Evolutionary conservation across 768 basidiomycete genomes (phyloP), one percentile per base, ranked within the genome.

Genomic region (Russula ochroleuca): DNA sequence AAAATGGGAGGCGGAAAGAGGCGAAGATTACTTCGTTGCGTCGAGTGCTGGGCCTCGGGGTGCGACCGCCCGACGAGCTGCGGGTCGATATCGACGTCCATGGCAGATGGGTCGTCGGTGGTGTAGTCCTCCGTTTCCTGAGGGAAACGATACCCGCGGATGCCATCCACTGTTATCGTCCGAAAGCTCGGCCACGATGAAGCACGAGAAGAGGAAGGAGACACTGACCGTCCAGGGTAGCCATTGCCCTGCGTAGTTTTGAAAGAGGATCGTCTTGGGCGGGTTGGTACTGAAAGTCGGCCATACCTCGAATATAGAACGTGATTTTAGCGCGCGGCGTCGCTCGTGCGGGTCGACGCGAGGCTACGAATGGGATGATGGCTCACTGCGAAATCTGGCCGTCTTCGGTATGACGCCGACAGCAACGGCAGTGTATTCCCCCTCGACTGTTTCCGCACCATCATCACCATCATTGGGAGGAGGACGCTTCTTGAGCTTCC

Each of bases 1-100:
- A 98, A 98, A 52, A 94, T 74, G 9, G 96, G 95, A 0, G 94
- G 90, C 33, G 96, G 94, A 67, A 94, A 85, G 13, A 93, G 78
- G 33, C 90, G 82, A 10, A 94, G 77, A 69, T 84, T 85, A 71
- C 83, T 88, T 61, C 74, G 76, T 68, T 76, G 65, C 35, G 68
- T 61, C 52, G 69, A 57, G 15, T 69, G 61, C 38, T 62, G 57
- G n/a, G 43, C 55, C 21, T 63, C 56, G 28, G 47, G 56, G 28
- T 54, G 51, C 37, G 40, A 19, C 4, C 49, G 58, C 25, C 59
- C 67, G 5, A 64, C 61, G 10, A 79, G 78, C 28, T 72, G 71
- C 1, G 84, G 85, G 70, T 87, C 86, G 57, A 86, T 78, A 64
- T 81, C 81, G 23, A 68, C 40, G 23, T 67, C 52, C 68, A 77